These are phyloP conservation scores for Wallacemonas rigidus DNA, from an alignment of 208 protist genomes.

Conservation along the genomic window DNA sequence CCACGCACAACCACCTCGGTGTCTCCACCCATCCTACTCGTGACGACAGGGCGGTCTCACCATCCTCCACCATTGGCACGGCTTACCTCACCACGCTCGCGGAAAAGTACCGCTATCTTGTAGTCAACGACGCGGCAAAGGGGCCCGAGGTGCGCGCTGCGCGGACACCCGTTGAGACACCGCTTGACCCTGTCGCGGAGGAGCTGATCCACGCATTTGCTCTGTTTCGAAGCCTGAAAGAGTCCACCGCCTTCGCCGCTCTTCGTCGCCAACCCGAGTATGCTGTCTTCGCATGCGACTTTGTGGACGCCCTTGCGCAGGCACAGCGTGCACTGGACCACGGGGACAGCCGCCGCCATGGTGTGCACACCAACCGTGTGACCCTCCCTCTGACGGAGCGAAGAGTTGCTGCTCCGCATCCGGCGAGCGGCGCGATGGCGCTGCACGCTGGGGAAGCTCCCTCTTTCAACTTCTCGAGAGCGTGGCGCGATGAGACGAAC, in stretches of 20 bases:
- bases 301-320: constrained; percentile 36
- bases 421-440: background rate
- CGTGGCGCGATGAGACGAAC: background rate
- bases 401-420: background rate
- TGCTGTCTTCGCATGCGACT: constrained; percentile 46
- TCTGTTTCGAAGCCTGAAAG: constrained; percentile 32
- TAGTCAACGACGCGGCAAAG: background rate
- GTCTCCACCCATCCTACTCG: background rate
- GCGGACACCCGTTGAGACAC: background rate
- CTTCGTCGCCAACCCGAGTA: constrained; percentile 38
- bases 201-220: background rate
- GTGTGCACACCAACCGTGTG: background rate
- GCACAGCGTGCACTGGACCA: constrained; percentile 26
- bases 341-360: constrained; percentile 24
- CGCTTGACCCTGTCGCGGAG: constrained; percentile 11
- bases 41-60: background rate
- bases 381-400: background rate
- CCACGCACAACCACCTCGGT: too few species aligned
- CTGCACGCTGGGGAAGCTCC: background rate
- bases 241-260: constrained; percentile 26
- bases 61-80: background rate
- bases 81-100: background rate
- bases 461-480: background rate
- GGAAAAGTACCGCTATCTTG: constrained; percentile 10
- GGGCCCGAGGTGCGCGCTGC: background rate